Evolutionary conservation across 2,329 filamentous ascomycete species (phyloP), one percentile per base, ranked within the genome.

Genomic region (Colletotrichum salicis): DNA sequence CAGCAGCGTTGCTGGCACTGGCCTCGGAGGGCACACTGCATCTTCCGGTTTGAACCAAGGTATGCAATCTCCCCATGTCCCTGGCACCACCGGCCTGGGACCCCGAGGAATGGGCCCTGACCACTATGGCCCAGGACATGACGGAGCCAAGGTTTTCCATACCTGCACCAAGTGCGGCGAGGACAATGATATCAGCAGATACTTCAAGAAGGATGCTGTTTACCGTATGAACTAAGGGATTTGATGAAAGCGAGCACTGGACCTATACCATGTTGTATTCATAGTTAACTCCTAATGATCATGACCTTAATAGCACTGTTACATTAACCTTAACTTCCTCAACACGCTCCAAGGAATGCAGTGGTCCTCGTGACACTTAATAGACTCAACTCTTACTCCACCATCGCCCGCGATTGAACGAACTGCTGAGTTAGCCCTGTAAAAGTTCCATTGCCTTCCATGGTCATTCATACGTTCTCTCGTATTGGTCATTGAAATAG

Each of bases 401-500:
- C 27, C 27, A 29, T 5, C 27, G 27, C 27, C 4, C 4, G 3
- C 27, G 27, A 29, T 29, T 29, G 4, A 4, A 3, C 5, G 27
- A 29, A 5, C 5, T 5, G 27, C 4, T 3, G 27, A 29, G 5
- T 29, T 29, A 1, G 1, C 1, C 5, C 27, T 4, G 3, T 29
- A 5, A 29, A 29, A 29, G 3, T 29, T 29, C 5, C 27, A 29
- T 29, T 29, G 27, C 2, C 4, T 29, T 29, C 27, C 27, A 29
- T 29, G 2, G 4, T 4, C 2, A 4, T 33, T 33, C 31, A 33
- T 10, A 11, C 5, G 3, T 33, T 33, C 76, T 78, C 11, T 70
- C 81, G 7, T 82, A 78, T 78, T 82, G 31, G 73, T 81, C 19
- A 82, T 80, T 24, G 77, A 76, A 31, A 78, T 12, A 11, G 5